These are phyloP conservation scores for Cymbopogon citratus DNA, from an alignment of 176 grass and related monocot genomes.

Conservation along the genomic window DNA sequence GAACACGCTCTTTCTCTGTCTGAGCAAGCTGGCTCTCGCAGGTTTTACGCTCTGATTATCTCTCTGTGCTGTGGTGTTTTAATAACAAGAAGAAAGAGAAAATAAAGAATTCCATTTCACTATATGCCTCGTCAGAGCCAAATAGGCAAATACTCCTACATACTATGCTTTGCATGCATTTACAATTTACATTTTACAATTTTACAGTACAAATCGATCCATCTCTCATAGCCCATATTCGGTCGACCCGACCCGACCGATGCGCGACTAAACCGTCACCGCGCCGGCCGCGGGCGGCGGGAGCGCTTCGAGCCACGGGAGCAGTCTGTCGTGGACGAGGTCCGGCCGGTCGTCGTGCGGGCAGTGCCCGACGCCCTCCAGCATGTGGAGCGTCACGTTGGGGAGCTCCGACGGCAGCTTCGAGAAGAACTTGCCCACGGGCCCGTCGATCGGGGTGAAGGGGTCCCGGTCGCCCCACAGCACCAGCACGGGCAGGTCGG, in stretches of 20 bases:
- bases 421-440: conserved; percentile 82
- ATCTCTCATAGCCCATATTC: neutral
- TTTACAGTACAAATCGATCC: neutral
- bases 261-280: neutral
- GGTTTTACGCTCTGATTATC: too few species aligned
- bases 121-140: too few species aligned
- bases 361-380: conserved; percentile 79
- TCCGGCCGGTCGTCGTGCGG: conserved; percentile 87
- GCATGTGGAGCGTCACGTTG: conserved; percentile 60
- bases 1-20: too few species aligned
- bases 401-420: conserved; percentile 46
- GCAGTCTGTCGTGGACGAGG: conserved; percentile 68
- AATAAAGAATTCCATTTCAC: too few species aligned
- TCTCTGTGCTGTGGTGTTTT: too few species aligned
- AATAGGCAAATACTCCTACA: too few species aligned
- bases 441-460: conserved; percentile 86
- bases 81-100: too few species aligned
- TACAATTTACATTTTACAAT: too few species aligned
- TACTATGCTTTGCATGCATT: neutral
- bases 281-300: conserved; percentile 10
- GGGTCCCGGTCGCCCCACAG: conserved; percentile 81
- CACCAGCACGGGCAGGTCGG: conserved; percentile 59
- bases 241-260: neutral
- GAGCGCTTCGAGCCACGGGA: conserved; percentile 66
- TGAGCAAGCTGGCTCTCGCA: too few species aligned